These are phyloP conservation scores for Cercospora beticola DNA, from an alignment of 2,329 filamentous ascomycete genomes.

Conservation along the genomic window DNA sequence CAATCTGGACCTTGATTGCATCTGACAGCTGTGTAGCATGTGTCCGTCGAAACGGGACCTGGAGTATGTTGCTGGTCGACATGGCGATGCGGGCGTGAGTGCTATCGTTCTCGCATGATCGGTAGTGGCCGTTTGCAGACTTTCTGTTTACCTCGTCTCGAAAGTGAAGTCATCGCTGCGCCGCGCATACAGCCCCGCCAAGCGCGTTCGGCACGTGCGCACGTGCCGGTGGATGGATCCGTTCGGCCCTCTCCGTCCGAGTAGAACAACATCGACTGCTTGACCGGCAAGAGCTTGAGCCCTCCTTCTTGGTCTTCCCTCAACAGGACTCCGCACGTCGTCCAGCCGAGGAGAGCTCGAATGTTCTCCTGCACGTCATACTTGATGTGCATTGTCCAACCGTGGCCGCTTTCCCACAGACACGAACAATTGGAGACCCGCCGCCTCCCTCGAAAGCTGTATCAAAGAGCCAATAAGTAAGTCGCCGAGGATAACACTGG, in stretches of 20 bases:
- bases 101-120: conserved; percentile 2
- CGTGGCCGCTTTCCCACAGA: too few species aligned
- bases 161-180: conserved; percentile 11
- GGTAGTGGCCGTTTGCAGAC: background rate
- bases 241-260: background rate
- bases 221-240: background rate
- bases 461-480: too few species aligned
- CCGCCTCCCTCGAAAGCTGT: too few species aligned
- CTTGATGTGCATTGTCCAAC: too few species aligned
- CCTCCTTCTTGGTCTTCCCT: too few species aligned
- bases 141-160: background rate
- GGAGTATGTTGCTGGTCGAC: conserved; percentile 60
- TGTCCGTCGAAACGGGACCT: conserved; percentile 85
- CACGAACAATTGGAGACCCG: too few species aligned
- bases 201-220: background rate
- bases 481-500: too few species aligned
- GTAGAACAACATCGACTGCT: too few species aligned
- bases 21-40: conserved; percentile 73
- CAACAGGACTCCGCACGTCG: too few species aligned
- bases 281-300: too few species aligned
- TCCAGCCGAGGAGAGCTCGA: too few species aligned
- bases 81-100: conserved; percentile 17
- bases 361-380: too few species aligned
- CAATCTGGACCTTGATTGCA: conserved; percentile 92
- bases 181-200: background rate